Percentiles rank a stretch among this genome's conserved stretches.
These are phyloP conservation scores for Debaryomyces prosopidis DNA, from an alignment of 805 yeast genomes.

Conservation along the genomic window DNA sequence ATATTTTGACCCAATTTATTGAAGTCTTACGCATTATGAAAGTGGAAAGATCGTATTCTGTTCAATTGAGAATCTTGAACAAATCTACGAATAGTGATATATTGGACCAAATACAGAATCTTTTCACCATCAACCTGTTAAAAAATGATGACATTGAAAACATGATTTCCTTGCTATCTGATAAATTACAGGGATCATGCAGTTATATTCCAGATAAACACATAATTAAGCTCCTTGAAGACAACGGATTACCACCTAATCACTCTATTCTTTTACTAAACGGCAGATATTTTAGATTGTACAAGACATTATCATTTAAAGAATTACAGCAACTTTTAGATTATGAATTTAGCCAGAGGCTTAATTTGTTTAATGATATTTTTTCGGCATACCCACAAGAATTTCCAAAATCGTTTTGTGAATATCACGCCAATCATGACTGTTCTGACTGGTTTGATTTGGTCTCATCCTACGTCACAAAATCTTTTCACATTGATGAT, in stretches of 20 bases:
- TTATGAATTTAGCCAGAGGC: slow-evolving; percentile 49
- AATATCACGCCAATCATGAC: slow-evolving; percentile 18
- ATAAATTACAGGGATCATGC: not conserved
- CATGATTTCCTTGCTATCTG: not conserved
- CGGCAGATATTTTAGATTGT: slow-evolving; percentile 51
- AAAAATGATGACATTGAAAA: not conserved
- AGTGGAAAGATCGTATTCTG: slow-evolving; percentile 18
- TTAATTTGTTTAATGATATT: slow-evolving; percentile 31
- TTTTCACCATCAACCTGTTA: not conserved
- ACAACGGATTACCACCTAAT: slow-evolving; percentile 30
- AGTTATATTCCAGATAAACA: not conserved
- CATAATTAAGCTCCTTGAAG: slow-evolving; percentile 21
- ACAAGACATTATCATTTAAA: slow-evolving; percentile 16
- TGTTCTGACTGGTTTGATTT: slow-evolving; percentile 49
- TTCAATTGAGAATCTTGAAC: slow-evolving; percentile 39
- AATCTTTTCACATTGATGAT: slow-evolving; percentile 44
- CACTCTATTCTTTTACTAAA: slow-evolving; percentile 48
- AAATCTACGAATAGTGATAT: slow-evolving; percentile 9
- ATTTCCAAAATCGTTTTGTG: slow-evolving; percentile 19
- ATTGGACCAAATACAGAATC: not conserved
- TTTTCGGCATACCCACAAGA: slow-evolving; percentile 25
- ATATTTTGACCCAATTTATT: slow-evolving; percentile 45
- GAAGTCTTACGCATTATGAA: slow-evolving; percentile 29
- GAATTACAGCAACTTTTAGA: slow-evolving; percentile 42
- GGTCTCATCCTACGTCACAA: slow-evolving; percentile 43